Evolutionary conservation across 2,329 filamentous ascomycete species (phyloP).

Genomic region (Neurospora sp.): DNA sequence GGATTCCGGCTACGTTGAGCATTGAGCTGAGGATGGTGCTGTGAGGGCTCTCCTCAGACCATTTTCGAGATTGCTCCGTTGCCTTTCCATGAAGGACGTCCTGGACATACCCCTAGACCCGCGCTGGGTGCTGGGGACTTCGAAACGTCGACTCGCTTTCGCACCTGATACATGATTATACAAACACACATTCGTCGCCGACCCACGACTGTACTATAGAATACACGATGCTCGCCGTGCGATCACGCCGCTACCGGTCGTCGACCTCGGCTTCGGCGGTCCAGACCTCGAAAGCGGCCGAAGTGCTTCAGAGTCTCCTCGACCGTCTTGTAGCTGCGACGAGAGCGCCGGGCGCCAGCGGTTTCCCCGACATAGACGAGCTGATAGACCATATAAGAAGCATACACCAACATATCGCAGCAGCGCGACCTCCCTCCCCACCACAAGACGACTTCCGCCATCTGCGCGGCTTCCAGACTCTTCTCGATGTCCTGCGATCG

Average conservation of each 20-base stretch:
- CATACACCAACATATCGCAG: constrained; percentile 53
- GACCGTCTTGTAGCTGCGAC: constrained; percentile 32
- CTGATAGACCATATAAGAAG: constrained; percentile 50
- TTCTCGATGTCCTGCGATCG: constrained; percentile 59
- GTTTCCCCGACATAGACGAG: constrained; percentile 37
- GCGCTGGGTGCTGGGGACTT: constrained; percentile 24
- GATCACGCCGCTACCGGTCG: constrained; percentile 50
- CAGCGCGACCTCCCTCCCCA: constrained; percentile 33
- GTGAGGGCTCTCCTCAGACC: constrained; percentile 6
- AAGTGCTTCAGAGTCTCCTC: constrained; percentile 46
- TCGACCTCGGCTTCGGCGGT: constrained; percentile 52
- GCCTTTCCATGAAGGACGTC: constrained; percentile 18
- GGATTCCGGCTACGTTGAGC: neutral
- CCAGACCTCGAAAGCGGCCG: constrained; percentile 48
- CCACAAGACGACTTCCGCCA: constrained; percentile 76
- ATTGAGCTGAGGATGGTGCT: constrained; percentile 8
- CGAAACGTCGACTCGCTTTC: neutral
- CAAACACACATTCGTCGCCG: constrained; percentile 7
- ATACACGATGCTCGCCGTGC: constrained; percentile 36
- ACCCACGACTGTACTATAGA: constrained; percentile 1
- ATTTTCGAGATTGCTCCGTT: neutral
- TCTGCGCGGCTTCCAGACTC: constrained; percentile 64
- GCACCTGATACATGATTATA: neutral
- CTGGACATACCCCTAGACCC: constrained; percentile 21
- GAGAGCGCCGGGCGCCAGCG: constrained; percentile 23